Evolutionary conservation across 2,329 filamentous ascomycete species (phyloP), one percentile per base, ranked within the genome.

Genomic region (Colletotrichum liriopes): DNA sequence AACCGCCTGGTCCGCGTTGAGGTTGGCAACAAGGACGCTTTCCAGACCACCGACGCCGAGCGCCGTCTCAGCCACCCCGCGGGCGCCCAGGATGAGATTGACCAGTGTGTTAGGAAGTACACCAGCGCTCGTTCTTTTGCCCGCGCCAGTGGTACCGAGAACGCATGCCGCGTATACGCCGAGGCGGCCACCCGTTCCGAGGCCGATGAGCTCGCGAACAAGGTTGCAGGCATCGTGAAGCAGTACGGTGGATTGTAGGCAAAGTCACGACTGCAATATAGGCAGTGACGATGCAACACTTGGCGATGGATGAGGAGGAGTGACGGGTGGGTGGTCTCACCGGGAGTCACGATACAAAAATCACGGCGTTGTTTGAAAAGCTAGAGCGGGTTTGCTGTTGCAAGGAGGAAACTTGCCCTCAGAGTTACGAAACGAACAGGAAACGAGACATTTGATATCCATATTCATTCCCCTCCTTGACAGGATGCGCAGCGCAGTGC

Each of bases 1-100:
- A 98, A 98, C 86, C 92, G 95, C 39, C 92, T 99, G n/a, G 93
- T 97, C 70, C 94, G 95, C 73, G 95, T 98, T 74, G 93, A 97
- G 80, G 96, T 99, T 64, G 88, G 88, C 63, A 92, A 98, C 85
- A 94, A 97, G 80, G 94, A 94, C 77, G 89, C 94, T 62, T 99
- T 98, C 89, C 91, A 93, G 82, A 94, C 96, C 0, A 95, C 94
- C 0, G 95, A 98, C 76, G 96, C 96, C 2, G 96, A 99, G 87
- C 90, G 96, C 75, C 93, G 92, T 78, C 90, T 99, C 16, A 92
- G 93, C 78, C 91, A 92, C 68, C 96, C 96, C 0, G 84, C 88
- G 11, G 94, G 94, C 61, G 89, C 93, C 37, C 96, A 99, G 84
- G 89, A 90, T 23, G 91, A 94, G 81, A 98, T 99, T 77, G 95